Evolutionary conservation across 169 alveolate species (phyloP).

Genomic region (Cryptosporidium ryanae): DNA sequence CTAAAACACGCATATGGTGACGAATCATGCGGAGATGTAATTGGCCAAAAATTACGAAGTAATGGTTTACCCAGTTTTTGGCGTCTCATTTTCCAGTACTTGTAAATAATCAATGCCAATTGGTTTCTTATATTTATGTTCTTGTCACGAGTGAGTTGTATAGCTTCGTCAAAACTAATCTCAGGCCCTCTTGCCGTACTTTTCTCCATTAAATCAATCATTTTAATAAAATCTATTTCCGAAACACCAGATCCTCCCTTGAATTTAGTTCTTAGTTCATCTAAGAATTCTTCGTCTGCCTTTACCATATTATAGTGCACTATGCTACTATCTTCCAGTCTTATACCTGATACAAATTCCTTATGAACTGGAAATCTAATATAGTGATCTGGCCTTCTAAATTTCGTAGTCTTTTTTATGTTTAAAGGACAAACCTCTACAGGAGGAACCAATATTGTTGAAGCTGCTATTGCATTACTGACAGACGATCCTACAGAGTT

Average conservation of each 20-base stretch:
- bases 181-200: slow-evolving; percentile 65
- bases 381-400: slow-evolving; percentile 81
- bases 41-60: slow-evolving; percentile 87
- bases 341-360: slow-evolving; percentile 84
- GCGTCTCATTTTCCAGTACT: slow-evolving; percentile 84
- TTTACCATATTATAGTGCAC: slow-evolving; percentile 84
- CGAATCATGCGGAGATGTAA: slow-evolving; percentile 82
- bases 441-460: slow-evolving; percentile 70
- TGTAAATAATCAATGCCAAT: slow-evolving; percentile 72
- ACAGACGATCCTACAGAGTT: background rate
- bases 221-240: slow-evolving; percentile 55
- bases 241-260: slow-evolving; percentile 14
- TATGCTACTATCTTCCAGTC: slow-evolving; percentile 80
- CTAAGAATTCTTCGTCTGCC: slow-evolving; percentile 82
- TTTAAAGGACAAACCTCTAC: slow-evolving; percentile 64
- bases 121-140: slow-evolving; percentile 62
- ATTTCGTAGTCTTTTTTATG: slow-evolving; percentile 9
- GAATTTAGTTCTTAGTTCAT: slow-evolving; percentile 73
- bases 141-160: slow-evolving; percentile 78
- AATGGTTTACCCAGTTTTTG: slow-evolving; percentile 84
- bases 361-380: slow-evolving; percentile 85
- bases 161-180: slow-evolving; percentile 74
- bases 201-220: slow-evolving; percentile 63
- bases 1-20: slow-evolving; percentile 87
- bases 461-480: background rate